Conservation (phyloP, 2,329 filamentous ascomycete genomes). For the Fusarium fujikuroi region DNA sequence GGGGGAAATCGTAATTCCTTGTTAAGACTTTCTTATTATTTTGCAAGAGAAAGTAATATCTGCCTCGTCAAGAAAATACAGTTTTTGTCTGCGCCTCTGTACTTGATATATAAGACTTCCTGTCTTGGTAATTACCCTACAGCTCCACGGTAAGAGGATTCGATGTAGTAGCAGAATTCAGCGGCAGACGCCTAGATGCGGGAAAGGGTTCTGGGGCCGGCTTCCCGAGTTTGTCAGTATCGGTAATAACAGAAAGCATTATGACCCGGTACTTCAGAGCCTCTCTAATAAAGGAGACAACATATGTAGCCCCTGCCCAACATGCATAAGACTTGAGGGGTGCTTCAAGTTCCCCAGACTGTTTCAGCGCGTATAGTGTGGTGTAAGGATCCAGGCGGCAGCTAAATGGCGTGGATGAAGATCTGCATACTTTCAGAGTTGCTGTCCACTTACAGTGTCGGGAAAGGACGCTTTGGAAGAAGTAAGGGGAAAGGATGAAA, state of each 20-base stretch:
- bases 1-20: neutral
- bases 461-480: no score
- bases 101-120: no score
- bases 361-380: accelerated
- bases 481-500: neutral
- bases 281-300: accelerated
- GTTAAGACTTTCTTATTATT: no score
- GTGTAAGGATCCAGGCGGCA: accelerated
- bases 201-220: no score
- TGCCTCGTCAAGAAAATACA: no score
- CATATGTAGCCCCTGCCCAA: accelerated
- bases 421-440: neutral
- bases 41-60: no score
- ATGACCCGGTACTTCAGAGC: neutral
- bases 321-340: accelerated
- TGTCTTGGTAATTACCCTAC: no score
- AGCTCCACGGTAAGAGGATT: no score
- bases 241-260: neutral
- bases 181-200: no score
- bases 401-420: accelerated
- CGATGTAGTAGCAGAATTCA: no score
- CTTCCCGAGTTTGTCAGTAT: no score
- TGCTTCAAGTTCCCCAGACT: neutral
- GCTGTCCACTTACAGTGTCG: accelerated
- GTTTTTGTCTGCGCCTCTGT: no score